Evolutionary conservation across 2,329 filamentous ascomycete species (phyloP).

Genomic region (Diaporthe citriasiana): DNA sequence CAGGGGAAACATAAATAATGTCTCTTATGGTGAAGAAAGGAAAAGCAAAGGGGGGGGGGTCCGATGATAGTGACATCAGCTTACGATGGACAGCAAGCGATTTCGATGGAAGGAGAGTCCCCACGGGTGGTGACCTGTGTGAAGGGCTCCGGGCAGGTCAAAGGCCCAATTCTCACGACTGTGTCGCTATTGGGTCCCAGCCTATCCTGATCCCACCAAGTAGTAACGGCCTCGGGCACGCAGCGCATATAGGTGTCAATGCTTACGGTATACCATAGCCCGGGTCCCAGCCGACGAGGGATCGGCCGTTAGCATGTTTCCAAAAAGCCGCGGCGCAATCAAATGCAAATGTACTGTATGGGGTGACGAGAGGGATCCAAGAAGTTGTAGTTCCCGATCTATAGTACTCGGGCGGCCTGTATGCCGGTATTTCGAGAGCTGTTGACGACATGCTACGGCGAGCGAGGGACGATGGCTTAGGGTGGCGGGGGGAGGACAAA

Average conservation of each 20-base stretch:
- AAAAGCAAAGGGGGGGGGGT: too few relatives aligned
- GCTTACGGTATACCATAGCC: constrained; percentile 3
- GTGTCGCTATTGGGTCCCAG: neutral
- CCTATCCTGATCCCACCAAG: neutral
- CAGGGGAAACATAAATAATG: too few relatives aligned
- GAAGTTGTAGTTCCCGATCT: neutral
- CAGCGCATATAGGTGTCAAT: neutral
- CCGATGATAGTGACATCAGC: too few relatives aligned
- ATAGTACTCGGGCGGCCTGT: neutral
- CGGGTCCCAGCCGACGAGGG: neutral
- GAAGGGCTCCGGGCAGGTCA: neutral
- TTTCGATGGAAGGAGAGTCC: neutral
- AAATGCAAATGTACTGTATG: too few relatives aligned
- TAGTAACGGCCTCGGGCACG: neutral
- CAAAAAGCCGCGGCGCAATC: too few relatives aligned
- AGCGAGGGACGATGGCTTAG: too few relatives aligned
- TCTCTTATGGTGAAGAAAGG: too few relatives aligned
- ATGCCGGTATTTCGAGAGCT: too few relatives aligned
- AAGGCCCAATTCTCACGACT: neutral
- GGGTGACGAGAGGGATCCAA: neutral
- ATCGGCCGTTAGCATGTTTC: too few relatives aligned
- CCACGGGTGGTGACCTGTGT: neutral
- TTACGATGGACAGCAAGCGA: neutral
- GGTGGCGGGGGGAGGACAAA: too few relatives aligned
- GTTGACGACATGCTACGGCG: too few relatives aligned